Percentiles rank a stretch among this genome's conserved stretches.
phyloP scores from a whole-genome alignment of 148 eudicot species.

The Rhododendron molle region DNA sequence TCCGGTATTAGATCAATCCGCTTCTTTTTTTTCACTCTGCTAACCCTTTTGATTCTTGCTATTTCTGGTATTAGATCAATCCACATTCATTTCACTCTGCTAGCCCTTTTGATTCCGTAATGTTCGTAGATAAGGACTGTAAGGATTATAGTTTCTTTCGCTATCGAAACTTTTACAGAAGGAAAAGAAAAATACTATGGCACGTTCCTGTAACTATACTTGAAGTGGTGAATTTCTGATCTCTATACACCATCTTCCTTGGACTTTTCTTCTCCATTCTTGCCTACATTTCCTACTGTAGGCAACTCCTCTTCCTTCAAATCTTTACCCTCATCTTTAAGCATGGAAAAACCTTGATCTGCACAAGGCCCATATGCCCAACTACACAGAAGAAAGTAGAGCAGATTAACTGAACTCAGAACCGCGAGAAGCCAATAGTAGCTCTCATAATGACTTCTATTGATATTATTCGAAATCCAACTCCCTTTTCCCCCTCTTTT shows the following conservation, averaged over 20 bases:
- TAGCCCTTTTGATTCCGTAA: too few species aligned
- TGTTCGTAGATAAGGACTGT: too few species aligned
- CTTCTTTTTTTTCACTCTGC: too few species aligned
- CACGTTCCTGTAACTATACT: background rate
- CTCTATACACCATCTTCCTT: background rate
- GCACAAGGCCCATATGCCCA: slow-evolving; percentile 76
- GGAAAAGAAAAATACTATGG: background rate
- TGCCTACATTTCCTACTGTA: slow-evolving; percentile 6
- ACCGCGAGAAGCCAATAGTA: slow-evolving; percentile 69
- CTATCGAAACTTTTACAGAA: background rate
- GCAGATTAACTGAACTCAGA: slow-evolving; percentile 49
- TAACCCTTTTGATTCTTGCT: too few species aligned
- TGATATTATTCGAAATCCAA: slow-evolving; percentile 66
- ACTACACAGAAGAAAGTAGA: slow-evolving; percentile 50
- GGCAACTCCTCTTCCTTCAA: slow-evolving; percentile 26
- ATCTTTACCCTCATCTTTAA: slow-evolving; percentile 15
- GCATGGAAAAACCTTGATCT: slow-evolving; percentile 15
- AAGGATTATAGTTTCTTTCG: too few species aligned
- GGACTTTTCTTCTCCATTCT: slow-evolving; percentile 21
- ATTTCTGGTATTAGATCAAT: too few species aligned
- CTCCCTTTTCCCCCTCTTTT: slow-evolving; percentile 47
- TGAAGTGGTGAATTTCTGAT: background rate
- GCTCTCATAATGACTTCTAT: slow-evolving; percentile 65
- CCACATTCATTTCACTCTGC: too few species aligned
- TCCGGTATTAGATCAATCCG: too few species aligned